phyloP scores from a whole-genome alignment of 345 rosid species.

The Noccaea bulbosa region DNA sequence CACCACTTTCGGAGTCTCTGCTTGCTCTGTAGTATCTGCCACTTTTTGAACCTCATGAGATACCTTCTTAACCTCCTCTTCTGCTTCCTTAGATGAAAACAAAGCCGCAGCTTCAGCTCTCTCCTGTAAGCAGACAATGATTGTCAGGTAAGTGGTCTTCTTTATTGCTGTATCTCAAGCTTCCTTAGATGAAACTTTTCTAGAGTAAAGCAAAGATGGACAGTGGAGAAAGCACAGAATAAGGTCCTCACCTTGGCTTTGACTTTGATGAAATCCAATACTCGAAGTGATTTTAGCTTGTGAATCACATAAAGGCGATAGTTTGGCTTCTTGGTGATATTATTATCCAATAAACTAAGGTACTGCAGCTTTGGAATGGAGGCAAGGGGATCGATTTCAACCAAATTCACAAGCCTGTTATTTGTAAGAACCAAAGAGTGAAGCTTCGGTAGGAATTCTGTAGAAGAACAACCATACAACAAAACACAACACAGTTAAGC shows the following conservation, averaged over 20 bases:
- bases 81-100: constrained; percentile 88
- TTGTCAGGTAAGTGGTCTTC: constrained; percentile 8
- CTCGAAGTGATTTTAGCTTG: constrained; percentile 83
- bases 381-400: constrained; percentile 92
- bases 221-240: constrained; percentile 18
- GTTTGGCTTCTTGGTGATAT: constrained; percentile 85
- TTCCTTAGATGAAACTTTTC: too few species aligned
- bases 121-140: constrained; percentile 56
- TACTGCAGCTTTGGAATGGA: constrained; percentile 86
- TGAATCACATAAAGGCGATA: constrained; percentile 91
- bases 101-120: constrained; percentile 81
- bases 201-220: constrained; percentile 8
- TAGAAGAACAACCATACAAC: constrained; percentile 20
- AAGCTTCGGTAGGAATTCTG: constrained; percentile 90
- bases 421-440: constrained; percentile 91
- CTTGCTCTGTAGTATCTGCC: constrained; percentile 58
- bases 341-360: constrained; percentile 93
- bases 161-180: neutral
- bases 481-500: constrained; percentile 9
- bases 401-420: constrained; percentile 97
- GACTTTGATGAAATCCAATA: constrained; percentile 94
- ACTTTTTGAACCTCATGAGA: constrained; percentile 60
- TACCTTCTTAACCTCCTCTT: constrained; percentile 79
- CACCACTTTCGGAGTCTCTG: constrained; percentile 70
- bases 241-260: constrained; percentile 73